phyloP scores from a whole-genome alignment of 169 alveolate species.

The Plasmodium billcollinsi region DNA sequence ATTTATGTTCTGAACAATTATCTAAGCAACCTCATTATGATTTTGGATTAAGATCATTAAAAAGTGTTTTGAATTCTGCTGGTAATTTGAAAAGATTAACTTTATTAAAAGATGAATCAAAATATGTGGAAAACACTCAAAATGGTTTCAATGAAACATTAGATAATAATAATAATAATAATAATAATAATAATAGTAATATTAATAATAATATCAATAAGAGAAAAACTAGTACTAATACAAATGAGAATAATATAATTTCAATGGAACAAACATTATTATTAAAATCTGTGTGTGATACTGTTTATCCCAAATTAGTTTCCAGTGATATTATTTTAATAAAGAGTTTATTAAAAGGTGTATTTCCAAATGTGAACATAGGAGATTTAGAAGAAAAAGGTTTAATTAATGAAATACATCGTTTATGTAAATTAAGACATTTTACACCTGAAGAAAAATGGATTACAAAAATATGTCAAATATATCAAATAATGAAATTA shows the following conservation, averaged over 20 bases:
- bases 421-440: slow-evolving; percentile 89
- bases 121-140: slow-evolving; percentile 79
- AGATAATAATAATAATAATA: slow-evolving; percentile 30
- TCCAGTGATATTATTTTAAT: slow-evolving; percentile 96
- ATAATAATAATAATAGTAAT: slow-evolving; percentile 35
- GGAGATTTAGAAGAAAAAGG: slow-evolving; percentile 92
- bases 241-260: slow-evolving; percentile 59
- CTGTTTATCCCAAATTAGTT: slow-evolving; percentile 97
- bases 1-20: slow-evolving; percentile 94
- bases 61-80: slow-evolving; percentile 94
- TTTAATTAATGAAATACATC: slow-evolving; percentile 88
- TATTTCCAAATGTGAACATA: slow-evolving; percentile 96
- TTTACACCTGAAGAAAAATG: slow-evolving; percentile 90
- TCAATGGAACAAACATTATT: slow-evolving; percentile 93
- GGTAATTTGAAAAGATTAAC: slow-evolving; percentile 94
- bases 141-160: no score
- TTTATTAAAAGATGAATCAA: slow-evolving; percentile 84
- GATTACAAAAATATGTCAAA: slow-evolving; percentile 93
- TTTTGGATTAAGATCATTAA: slow-evolving; percentile 98
- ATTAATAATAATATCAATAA: background rate
- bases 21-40: slow-evolving; percentile 98
- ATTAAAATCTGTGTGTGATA: slow-evolving; percentile 95
- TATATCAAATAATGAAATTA: slow-evolving; percentile 93
- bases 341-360: slow-evolving; percentile 93
- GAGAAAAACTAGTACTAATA: background rate